These are phyloP conservation scores for Phenoliferia sp. DNA, from an alignment of 1,284 basidiomycete species.

Conservation along the genomic window DNA sequence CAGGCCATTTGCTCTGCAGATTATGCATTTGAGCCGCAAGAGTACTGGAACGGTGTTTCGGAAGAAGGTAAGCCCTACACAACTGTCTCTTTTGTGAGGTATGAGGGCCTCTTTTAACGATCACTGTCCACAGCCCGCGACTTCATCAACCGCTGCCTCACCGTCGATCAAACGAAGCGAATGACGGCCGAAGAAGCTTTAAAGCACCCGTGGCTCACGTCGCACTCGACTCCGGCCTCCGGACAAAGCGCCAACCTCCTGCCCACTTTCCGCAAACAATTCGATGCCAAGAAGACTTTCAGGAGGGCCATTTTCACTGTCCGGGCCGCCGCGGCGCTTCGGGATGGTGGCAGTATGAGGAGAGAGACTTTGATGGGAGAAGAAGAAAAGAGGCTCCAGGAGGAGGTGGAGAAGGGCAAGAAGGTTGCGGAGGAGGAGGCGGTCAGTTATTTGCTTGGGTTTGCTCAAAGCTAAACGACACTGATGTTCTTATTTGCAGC, in stretches of 20 bases:
- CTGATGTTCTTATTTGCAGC: neutral
- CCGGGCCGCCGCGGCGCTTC: slow-evolving; percentile 20
- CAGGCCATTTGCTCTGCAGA: slow-evolving; percentile 87
- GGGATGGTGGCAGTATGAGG: slow-evolving; percentile 15
- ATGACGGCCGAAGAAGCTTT: slow-evolving; percentile 63
- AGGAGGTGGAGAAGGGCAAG: slow-evolving; percentile 13
- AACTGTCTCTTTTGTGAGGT: no score
- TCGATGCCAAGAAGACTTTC: slow-evolving; percentile 66
- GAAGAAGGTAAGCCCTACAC: slow-evolving; percentile 39
- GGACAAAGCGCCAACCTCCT: slow-evolving; percentile 60
- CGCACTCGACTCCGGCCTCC: slow-evolving; percentile 35
- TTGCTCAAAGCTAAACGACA: neutral
- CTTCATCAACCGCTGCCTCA: slow-evolving; percentile 77
- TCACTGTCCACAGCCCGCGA: slow-evolving; percentile 64
- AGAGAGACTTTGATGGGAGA: slow-evolving; percentile 6
- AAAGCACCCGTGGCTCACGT: slow-evolving; percentile 69
- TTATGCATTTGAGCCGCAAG: slow-evolving; percentile 77
- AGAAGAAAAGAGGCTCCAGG: slow-evolving; percentile 1
- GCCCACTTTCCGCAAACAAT: slow-evolving; percentile 79
- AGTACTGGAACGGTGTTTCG: slow-evolving; percentile 37
- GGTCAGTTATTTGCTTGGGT: neutral
- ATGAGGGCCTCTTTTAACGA: no score
- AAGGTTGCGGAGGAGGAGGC: slow-evolving; percentile 14
- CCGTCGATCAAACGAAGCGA: slow-evolving; percentile 68
- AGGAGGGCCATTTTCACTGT: slow-evolving; percentile 27